These are phyloP conservation scores for Phytophthora crassamura DNA, from an alignment of 352 stramenopile genomes.

Conservation along the genomic window DNA sequence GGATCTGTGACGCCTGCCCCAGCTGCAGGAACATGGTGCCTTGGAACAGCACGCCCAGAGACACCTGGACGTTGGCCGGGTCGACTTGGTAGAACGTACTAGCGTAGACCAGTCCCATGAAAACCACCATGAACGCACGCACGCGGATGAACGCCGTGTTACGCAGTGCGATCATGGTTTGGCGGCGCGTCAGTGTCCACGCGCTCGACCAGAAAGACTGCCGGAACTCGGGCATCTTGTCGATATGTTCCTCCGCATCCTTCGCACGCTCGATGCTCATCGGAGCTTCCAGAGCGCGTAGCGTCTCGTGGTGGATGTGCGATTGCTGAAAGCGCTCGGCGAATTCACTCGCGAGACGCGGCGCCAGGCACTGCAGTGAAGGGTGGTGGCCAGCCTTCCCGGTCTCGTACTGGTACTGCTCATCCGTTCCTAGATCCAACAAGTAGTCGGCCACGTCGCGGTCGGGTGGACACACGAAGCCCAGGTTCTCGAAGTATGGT, in stretches of 20 bases:
- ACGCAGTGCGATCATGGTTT: constrained; percentile 48
- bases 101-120: constrained; percentile 34
- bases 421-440: constrained; percentile 39
- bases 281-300: constrained; percentile 68
- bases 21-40: constrained; percentile 66
- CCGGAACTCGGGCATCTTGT: constrained; percentile 39
- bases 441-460: constrained; percentile 48
- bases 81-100: constrained; percentile 35
- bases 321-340: constrained; percentile 24
- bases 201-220: constrained; percentile 59
- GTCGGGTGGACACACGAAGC: constrained; percentile 43
- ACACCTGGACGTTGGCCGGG: constrained; percentile 19
- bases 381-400: constrained; percentile 7
- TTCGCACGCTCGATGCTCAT: background rate
- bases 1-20: constrained; percentile 60
- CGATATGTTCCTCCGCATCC: constrained; percentile 46
- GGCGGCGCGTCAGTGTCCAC: constrained; percentile 41
- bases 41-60: constrained; percentile 74
- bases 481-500: constrained; percentile 55
- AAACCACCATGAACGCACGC: constrained; percentile 21
- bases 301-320: constrained; percentile 21
- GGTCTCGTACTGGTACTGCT: constrained; percentile 34
- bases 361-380: background rate
- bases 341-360: constrained; percentile 18
- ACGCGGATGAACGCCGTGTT: constrained; percentile 26